Evolutionary conservation across 441 rosid species (phyloP).

Genomic region (Breynia disticha): DNA sequence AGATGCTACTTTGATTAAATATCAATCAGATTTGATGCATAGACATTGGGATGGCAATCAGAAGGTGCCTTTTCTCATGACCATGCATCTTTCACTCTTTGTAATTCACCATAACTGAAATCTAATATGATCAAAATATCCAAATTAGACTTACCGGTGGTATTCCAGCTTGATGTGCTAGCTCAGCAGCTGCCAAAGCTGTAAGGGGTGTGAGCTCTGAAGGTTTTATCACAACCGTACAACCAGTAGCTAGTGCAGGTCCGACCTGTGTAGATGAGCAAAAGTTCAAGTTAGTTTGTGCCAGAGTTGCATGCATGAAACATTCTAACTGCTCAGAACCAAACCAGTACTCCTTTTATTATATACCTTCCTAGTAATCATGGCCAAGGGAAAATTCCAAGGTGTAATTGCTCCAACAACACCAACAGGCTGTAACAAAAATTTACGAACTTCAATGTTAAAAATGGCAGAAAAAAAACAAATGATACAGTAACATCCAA

Average conservation of each 20-base stretch:
- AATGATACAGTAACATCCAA: not conserved
- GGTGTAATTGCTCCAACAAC: slow-evolving; percentile 95
- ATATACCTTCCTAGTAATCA: slow-evolving; percentile 93
- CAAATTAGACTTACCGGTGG: slow-evolving; percentile 59
- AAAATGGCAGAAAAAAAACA: not conserved
- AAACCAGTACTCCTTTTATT: too few relatives aligned
- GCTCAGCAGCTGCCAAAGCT: slow-evolving; percentile 93
- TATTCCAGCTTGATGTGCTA: slow-evolving; percentile 96
- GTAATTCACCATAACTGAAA: too few relatives aligned
- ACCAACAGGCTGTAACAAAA: slow-evolving; percentile 73
- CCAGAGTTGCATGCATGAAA: not conserved
- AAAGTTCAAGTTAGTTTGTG: slow-evolving; percentile 19
- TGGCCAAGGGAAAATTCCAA: slow-evolving; percentile 98
- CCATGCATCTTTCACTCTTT: too few relatives aligned
- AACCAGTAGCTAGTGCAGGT: slow-evolving; percentile 98
- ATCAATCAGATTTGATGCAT: too few relatives aligned
- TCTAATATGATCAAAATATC: too few relatives aligned
- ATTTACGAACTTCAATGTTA: slow-evolving; percentile 5
- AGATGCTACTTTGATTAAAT: too few relatives aligned
- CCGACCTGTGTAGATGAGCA: slow-evolving; percentile 52
- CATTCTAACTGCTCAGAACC: too few relatives aligned
- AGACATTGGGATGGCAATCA: too few relatives aligned
- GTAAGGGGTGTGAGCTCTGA: slow-evolving; percentile 93
- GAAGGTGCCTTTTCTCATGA: too few relatives aligned
- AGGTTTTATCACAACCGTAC: slow-evolving; percentile 94